phyloP scores from a whole-genome alignment of 1,139 yeast genomes.

The Suhomyces terraborum region DNA sequence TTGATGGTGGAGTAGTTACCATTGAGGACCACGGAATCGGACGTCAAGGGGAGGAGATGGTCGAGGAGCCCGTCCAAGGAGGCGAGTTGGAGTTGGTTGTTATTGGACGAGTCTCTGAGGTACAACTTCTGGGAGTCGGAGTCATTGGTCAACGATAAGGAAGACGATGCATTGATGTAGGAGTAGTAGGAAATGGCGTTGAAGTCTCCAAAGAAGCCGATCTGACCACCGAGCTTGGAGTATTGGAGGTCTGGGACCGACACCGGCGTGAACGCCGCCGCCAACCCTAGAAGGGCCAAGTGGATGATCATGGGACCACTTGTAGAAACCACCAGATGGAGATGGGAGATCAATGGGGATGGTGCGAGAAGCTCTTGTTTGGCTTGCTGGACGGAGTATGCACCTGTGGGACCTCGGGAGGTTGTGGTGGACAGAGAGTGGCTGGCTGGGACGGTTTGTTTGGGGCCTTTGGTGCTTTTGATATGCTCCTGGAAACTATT shows the following conservation, averaged over 20 bases:
- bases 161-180: conserved; percentile 49
- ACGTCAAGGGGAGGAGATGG: conserved; percentile 29
- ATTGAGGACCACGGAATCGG: conserved; percentile 43
- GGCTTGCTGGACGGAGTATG: no score
- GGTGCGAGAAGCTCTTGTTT: no score
- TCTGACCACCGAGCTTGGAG: conserved; percentile 36
- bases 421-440: no score
- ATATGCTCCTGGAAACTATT: no score
- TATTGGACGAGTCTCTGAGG: conserved; percentile 32
- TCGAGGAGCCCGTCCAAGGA: conserved; percentile 35
- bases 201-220: conserved; percentile 68
- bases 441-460: no score
- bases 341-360: not conserved
- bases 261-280: conserved; percentile 14
- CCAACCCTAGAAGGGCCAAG: conserved; percentile 4
- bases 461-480: no score
- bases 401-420: no score
- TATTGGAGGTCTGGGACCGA: conserved; percentile 37
- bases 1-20: conserved; percentile 45
- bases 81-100: conserved; percentile 35
- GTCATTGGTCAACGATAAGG: conserved; percentile 3
- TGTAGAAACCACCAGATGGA: not conserved
- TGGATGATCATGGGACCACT: not conserved
- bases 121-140: conserved; percentile 29
- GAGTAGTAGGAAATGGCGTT: conserved; percentile 61